Evolutionary conservation across 2,329 filamentous ascomycete genomes (phyloP), one percentile per base, ranked within the genome.

Genomic region (Diaporthe aspalathi): DNA sequence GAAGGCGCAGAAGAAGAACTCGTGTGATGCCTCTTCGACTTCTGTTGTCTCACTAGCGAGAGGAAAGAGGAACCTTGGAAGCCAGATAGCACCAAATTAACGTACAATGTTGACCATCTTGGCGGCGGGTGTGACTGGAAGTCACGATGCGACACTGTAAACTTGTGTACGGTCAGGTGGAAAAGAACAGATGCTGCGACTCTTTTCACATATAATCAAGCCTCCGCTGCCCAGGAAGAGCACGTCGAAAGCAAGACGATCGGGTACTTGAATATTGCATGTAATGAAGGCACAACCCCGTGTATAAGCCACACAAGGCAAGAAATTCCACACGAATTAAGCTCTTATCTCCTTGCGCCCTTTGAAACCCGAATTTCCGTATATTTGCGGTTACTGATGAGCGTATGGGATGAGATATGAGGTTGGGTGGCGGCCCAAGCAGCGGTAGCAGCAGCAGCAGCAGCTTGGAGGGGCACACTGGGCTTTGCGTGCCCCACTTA

Each of bases 81-180:
- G 27, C 29, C 29, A 35, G 11, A 38, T 22, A 20, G 24, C 22
- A 5, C 7, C 16, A 17, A 45, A 22, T 16, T n/a, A n/a, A 67
- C 32, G 5, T 40, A 70, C 69, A 76, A 99, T 99, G 86, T 98
- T 98, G 83, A 98, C 96, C 96, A 99, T 99, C 79, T 84, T 88
- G 83, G 70, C 74, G 74, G 73, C 70, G 73, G 73, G 78, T 71
- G 67, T 68, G 57, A 67, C 72, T 65, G 47, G 32, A 62, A 60
- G 66, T 67, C 65, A 69, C 72, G 52, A 49, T 24, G 12, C 5
- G 7, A 1, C 8, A 16, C 27, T n/a, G 17, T 8, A 17, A 22
- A 68, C 40, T 5, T 11, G n/a, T 60, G 54, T 68, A 40, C n/a
- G 12, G 9, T 29, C 20, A 5, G 43, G 45, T 17, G 17, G 16